Conservation (phyloP, 768 basidiomycete species). For the Lentinula edodes region DNA sequence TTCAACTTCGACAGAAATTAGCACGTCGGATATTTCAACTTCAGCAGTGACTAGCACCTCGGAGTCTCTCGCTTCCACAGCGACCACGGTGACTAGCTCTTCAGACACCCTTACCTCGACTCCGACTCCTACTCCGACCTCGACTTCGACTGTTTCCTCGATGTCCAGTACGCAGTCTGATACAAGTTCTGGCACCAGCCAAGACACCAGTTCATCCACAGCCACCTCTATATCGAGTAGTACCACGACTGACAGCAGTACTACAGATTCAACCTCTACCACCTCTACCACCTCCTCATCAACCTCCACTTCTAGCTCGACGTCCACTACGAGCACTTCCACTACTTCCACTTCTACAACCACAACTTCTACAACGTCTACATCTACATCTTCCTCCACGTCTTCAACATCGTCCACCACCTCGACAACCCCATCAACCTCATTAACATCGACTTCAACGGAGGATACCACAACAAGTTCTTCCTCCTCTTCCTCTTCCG, state of each 20-base stretch:
- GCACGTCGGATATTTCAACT: conserved; percentile 9
- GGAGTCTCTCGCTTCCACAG: conserved; percentile 1
- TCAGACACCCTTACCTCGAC: conserved; percentile 13
- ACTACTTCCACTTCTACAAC: conserved; percentile 12
- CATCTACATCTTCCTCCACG: conserved; percentile 13
- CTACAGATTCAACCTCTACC: conserved; percentile 14
- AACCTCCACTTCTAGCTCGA: conserved; percentile 14
- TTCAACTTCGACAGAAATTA: conserved; percentile 10
- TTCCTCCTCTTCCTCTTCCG: not conserved
- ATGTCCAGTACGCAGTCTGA: conserved; percentile 12
- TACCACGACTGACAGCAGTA: conserved; percentile 9
- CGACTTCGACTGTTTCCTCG: conserved; percentile 13
- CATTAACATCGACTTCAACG: not conserved
- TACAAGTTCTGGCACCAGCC: conserved; percentile 13
- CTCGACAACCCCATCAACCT: conserved; percentile 9
- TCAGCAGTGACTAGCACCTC: conserved; percentile 16
- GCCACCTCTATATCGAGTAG: conserved; percentile 8
- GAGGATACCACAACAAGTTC: conserved; percentile 4
- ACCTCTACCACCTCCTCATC: conserved; percentile 17
- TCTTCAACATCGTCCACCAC: conserved; percentile 13
- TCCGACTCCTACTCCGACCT: conserved; percentile 12
- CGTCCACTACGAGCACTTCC: conserved; percentile 14
- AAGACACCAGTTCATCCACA: conserved; percentile 9
- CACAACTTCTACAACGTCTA: conserved; percentile 14
- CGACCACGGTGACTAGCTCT: not conserved